A percentile compares a stretch with the other conserved stretches of the same genome.
Conservation (phyloP, 2,329 filamentous ascomycete genomes). For the Tolypocladium inflatum region DNA sequence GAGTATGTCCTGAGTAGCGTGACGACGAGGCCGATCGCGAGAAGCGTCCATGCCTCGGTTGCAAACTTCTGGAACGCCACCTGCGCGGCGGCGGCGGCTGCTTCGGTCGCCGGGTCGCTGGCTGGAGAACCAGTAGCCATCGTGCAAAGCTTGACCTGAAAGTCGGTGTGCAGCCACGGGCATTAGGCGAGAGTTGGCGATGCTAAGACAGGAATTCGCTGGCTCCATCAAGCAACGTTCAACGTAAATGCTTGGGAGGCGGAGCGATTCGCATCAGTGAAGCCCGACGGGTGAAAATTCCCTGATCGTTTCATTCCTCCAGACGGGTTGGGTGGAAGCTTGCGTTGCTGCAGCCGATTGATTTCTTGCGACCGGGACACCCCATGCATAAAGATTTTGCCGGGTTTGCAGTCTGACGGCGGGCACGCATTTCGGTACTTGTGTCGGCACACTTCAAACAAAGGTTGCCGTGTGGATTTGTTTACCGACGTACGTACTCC, state of each 20-base stretch:
- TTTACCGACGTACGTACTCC: not conserved
- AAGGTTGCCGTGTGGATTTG: not conserved
- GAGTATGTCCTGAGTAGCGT: conserved; percentile 41
- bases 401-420: not conserved
- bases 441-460: not conserved
- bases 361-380: not conserved
- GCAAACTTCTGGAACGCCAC: conserved; percentile 15
- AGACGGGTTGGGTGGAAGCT: not conserved
- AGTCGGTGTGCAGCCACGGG: not conserved
- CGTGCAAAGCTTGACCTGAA: not conserved
- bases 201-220: not conserved
- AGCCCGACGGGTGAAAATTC: too few relatives aligned
- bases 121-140: not conserved
- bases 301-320: not conserved
- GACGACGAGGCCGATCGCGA: conserved; percentile 37
- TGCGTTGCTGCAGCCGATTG: not conserved
- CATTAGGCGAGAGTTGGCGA: not conserved
- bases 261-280: not conserved
- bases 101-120: conserved; percentile 9
- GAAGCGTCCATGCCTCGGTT: conserved; percentile 30
- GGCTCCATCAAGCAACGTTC: not conserved
- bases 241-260: not conserved
- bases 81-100: conserved; percentile 13
- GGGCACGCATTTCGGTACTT: not conserved
- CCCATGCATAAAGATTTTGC: not conserved